Base-by-base conservation (phyloP, 1,284 basidiomycete species). In the Kalmanozyma brasiliensis region DNA sequence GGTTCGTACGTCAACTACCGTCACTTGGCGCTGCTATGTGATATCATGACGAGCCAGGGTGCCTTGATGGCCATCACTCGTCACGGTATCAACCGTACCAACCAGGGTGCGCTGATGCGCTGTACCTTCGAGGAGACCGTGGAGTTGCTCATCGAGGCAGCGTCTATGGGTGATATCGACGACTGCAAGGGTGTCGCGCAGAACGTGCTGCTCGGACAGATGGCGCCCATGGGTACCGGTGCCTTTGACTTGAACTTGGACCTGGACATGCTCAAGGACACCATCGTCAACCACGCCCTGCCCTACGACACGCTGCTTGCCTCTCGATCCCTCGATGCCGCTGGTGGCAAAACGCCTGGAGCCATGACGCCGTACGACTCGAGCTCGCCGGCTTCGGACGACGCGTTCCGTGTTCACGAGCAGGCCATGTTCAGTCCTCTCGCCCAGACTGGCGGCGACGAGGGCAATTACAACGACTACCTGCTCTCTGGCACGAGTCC, bases 41-140 rank as follows among this genome's bases (percentile, higher is more conserved):
- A 99, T 83, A 86, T 99, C 48, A 99, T 99, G 96, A 98, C 95
- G 13, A 93, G 95, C 78, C 91, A 93, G 57, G 96, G 96, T 35
- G 85, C 88, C 9, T 87, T 98, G 65, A 98, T 98, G 95, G 93
- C 95, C 11, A 98, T 99, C 84, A 98, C 96, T 44, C 93, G 96
- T 46, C 96, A 98, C 81, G 96, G 96, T 84, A 99, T 99, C 84
- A 98, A 98, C 84, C 90, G 95, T 52, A 92, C 95, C 26, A 79
- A 76, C 63, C 78, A 80, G 49, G 80, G 80, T 45, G 95, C 96
- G 2, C 86, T 98, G 51, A 98, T 98, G 90, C 87, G 96, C 44
- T 98, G 94, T 84, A 98, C 96, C 4, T 98, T 98, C 86, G 96
- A 98, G 83, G 96, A 98, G 86, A 98, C 96, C 0, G 96, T 98